Conservation (phyloP, 1,139 yeast genomes). For the Geotrichum carabidarum region DNA sequence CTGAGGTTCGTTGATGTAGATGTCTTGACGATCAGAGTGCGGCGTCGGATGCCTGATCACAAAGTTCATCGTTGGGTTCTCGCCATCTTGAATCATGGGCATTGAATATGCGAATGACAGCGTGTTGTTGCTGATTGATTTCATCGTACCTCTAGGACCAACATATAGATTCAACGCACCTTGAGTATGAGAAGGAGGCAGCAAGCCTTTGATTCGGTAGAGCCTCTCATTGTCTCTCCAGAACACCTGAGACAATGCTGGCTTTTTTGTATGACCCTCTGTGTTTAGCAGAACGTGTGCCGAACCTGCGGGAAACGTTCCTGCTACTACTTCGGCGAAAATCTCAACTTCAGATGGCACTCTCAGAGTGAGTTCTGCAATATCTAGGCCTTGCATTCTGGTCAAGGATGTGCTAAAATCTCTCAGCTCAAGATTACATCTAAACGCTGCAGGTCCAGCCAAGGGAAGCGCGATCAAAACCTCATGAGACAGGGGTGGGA, state of each 20-base stretch:
- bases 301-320: slow-evolving; percentile 26
- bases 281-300: slow-evolving; percentile 23
- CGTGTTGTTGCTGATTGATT: slow-evolving; percentile 49
- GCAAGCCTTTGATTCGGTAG: slow-evolving; percentile 72
- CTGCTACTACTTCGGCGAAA: slow-evolving; percentile 46
- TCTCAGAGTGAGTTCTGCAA: slow-evolving; percentile 69
- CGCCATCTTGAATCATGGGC: slow-evolving; percentile 73
- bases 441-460: slow-evolving; percentile 74
- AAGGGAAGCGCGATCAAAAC: slow-evolving; percentile 79
- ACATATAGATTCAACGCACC: slow-evolving; percentile 77
- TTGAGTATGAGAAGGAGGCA: slow-evolving; percentile 61
- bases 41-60: slow-evolving; percentile 21
- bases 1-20: slow-evolving; percentile 83
- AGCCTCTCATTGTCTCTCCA: slow-evolving; percentile 59
- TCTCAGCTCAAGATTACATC: slow-evolving; percentile 51
- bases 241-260: slow-evolving; percentile 67
- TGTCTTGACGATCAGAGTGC: slow-evolving; percentile 46
- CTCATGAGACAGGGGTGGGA: slow-evolving; percentile 75
- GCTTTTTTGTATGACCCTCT: slow-evolving; percentile 35
- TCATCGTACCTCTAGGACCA: slow-evolving; percentile 59
- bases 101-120: slow-evolving; percentile 72
- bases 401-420: slow-evolving; percentile 76
- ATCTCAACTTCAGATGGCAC: slow-evolving; percentile 69
- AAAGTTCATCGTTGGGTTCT: slow-evolving; percentile 32
- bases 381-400: slow-evolving; percentile 65